phyloP scores from a whole-genome alignment of 306 rosid species.

The Trifolium repens region DNA sequence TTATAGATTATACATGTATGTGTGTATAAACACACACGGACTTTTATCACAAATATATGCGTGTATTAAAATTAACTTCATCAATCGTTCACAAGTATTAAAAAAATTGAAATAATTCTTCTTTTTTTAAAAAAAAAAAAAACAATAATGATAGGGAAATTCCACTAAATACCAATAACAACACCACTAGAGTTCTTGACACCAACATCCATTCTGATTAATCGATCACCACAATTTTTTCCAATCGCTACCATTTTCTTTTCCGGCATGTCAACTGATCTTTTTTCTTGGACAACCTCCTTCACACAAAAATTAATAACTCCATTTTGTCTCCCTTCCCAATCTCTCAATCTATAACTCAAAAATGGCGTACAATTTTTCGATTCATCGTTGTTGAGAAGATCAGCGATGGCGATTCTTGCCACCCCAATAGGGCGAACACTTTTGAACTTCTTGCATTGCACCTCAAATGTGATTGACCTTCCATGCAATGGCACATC shows the following conservation, averaged over 20 bases:
- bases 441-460: slow-evolving; percentile 44
- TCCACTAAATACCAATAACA: slow-evolving; percentile 38
- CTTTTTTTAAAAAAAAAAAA: background rate
- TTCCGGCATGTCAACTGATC: background rate
- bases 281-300: slow-evolving; percentile 19
- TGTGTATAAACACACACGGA: too few relatives aligned
- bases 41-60: too few relatives aligned
- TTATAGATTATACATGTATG: too few relatives aligned
- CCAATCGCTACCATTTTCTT: background rate
- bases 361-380: slow-evolving; percentile 42
- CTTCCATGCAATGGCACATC: slow-evolving; percentile 50
- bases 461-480: slow-evolving; percentile 53
- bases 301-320: slow-evolving; percentile 62
- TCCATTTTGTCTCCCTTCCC: slow-evolving; percentile 58
- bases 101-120: background rate
- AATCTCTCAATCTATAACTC: slow-evolving; percentile 65
- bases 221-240: background rate
- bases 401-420: slow-evolving; percentile 50
- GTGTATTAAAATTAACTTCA: background rate
- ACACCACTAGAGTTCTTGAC: background rate
- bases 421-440: slow-evolving; percentile 49
- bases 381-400: slow-evolving; percentile 33
- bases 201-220: background rate
- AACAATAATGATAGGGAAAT: background rate
- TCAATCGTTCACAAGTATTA: background rate